Evolutionary conservation across 495 filamentous ascomycete species (phyloP), one percentile per base, ranked within the genome.

Genomic region (Penicillium ucsense): DNA sequence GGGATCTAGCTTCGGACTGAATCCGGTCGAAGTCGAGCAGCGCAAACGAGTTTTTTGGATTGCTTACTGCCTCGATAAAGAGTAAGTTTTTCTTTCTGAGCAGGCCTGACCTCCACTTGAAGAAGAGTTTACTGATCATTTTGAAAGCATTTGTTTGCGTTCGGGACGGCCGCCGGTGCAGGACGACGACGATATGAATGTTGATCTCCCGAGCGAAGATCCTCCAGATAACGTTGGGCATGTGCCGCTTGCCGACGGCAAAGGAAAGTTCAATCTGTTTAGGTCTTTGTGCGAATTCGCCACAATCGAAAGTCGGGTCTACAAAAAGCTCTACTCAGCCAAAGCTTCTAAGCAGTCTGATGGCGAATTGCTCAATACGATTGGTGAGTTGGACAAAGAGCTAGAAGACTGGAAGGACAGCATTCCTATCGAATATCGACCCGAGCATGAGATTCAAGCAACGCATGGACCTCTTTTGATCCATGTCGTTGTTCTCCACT

Each of bases 41-140:
- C 78, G 92, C 32, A 95, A 95, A 69, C 73, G 92, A 52, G 92
- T 97, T 3, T 98, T 97, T 57, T 98, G 92, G 92, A 95, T 98
- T 57, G 89, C 86, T 8, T 98, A 98, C 59, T 81, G 94, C 68
- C 69, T 96, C 30, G 92, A 98, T 60, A 95, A 94, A 70, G 92
- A 97, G 78, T 82, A 64, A 48, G 73, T 65, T 0, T 1, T 38
- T 12, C 8, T 8, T 4, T 8, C 11, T 20, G 20, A 20, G 20
- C 20, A 20, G 2, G 1, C 20, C 10, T 30, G 20, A 20, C 37
- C 12, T 6, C 33, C 10, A 11, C 6, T 11, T 44, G 2, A n/a
- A 8, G 35, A 11, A 27, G 8, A 8, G 2, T 2, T 3, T 2
- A 9, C 35, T 38, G 35, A 37, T 35, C 9, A 7, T 38, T 8